Conservation (phyloP, 805 yeast genomes). For the Starmerella geochares region DNA sequence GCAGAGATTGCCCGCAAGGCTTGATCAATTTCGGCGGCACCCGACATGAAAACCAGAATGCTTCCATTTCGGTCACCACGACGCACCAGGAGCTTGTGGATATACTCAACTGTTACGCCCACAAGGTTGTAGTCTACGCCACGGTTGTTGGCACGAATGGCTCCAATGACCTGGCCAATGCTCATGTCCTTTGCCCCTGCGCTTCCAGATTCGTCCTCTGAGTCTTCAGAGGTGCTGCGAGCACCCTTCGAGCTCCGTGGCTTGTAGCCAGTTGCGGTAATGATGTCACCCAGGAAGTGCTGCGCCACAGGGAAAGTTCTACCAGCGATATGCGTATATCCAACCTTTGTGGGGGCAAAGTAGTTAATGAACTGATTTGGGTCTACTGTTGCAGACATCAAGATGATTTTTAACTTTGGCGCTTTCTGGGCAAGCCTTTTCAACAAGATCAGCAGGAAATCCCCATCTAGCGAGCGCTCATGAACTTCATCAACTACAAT, state of each 20-base stretch:
- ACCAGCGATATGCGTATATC: conserved; percentile 78
- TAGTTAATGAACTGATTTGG: conserved; percentile 54
- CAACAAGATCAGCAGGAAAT: conserved; percentile 66
- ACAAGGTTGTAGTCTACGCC: conserved; percentile 63
- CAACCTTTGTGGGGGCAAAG: conserved; percentile 41
- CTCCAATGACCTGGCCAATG: conserved; percentile 28
- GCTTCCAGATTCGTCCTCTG: conserved; percentile 14
- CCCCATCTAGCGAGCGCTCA: conserved; percentile 86
- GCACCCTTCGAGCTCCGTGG: conserved; percentile 5
- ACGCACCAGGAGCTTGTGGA: conserved; percentile 40
- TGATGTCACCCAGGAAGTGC: conserved; percentile 56
- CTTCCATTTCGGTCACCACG: conserved; percentile 49
- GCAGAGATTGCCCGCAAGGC: conserved; percentile 40
- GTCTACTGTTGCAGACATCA: conserved; percentile 94
- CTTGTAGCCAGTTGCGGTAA: conserved; percentile 47
- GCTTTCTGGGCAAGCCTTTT: conserved; percentile 44
- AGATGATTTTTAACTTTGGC: conserved; percentile 51
- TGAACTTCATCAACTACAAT: conserved; percentile 93
- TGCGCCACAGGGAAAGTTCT: conserved; percentile 87
- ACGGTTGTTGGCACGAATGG: conserved; percentile 28
- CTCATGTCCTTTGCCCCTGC: background rate
- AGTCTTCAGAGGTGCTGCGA: conserved; percentile 14
- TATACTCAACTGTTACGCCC: conserved; percentile 42
- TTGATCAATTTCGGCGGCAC: conserved; percentile 73
- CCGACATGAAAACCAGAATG: conserved; percentile 77